Base-by-base conservation (phyloP, 73 alveolate genomes). In the Paramecium sexaurelia region DNA sequence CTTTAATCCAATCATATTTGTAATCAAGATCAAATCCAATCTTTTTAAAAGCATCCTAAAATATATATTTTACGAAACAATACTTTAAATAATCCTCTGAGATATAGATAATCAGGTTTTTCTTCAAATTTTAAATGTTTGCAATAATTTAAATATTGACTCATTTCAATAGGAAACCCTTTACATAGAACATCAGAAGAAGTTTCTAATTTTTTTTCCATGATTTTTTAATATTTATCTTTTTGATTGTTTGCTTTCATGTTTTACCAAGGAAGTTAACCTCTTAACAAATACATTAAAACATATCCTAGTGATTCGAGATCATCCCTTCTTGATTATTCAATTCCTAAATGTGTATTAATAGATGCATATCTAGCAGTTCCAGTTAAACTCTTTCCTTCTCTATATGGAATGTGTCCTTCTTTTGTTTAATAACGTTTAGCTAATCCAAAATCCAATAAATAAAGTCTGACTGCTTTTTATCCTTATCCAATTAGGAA, bases 381-480 rank as follows among this genome's bases (percentile, higher is more conserved):
- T 1, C 99, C 99, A 9, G 98, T 97, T 73, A 98, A 91, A 84
- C 96, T 96, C 93, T 98, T 98, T 5, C 98, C 98, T 73, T 97
- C 99, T 33, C 94, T 93, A 92, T 96, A 97, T 20, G 97, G 98
- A 45, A 98, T 96, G 89, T 98, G 99, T 29, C 98, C 85, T 95
- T 97, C 95, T 95, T 95, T 41, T 95, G 96, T 94, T 57, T 95
- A 92, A 91, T 93, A 97, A 55, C 96, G 92, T 88, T 97, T 97
- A 9, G 98, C 97, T 29, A 97, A 94, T 5, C 99, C 99, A 91
- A 92, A 97, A 94, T 98, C 99, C 10, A 98, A 94, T 55, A 98
- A 86, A 92, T 95, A 94, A 32, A 98, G 95, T 69, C 93, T 84
- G 10, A 94, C 91, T 45, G 85, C 68, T n/a, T 93, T 78, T 19